phyloP scores from a whole-genome alignment of 139 green algal species.

The Zygnema cylindricum region DNA sequence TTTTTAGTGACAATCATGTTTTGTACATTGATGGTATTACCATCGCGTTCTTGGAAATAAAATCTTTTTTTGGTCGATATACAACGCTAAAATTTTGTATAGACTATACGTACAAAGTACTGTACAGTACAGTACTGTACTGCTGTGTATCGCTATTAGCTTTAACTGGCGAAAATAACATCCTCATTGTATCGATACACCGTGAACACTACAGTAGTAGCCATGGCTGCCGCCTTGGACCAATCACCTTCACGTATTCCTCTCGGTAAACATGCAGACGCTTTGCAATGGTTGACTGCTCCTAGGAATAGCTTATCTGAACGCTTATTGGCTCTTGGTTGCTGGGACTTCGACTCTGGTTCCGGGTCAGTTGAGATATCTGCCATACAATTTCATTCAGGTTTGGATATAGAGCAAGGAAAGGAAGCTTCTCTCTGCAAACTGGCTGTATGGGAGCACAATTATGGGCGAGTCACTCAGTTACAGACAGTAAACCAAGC shows the following conservation, averaged over 20 bases:
- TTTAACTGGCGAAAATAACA: too few species aligned
- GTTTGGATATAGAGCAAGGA: not conserved
- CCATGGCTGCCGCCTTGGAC: not conserved
- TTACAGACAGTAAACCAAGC: not conserved
- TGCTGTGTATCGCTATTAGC: too few species aligned
- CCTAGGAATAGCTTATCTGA: not conserved
- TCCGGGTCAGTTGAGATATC: not conserved
- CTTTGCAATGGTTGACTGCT: not conserved
- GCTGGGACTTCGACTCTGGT: slow-evolving; percentile 20
- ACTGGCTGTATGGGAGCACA: not conserved
- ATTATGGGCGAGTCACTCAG: not conserved
- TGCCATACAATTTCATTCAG: not conserved
- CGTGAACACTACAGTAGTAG: not conserved
- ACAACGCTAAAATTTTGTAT: too few species aligned
- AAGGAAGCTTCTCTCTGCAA: not conserved
- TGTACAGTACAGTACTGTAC: too few species aligned
- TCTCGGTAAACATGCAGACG: not conserved
- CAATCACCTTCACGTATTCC: not conserved
- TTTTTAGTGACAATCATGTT: too few species aligned
- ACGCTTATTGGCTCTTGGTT: not conserved
- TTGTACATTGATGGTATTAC: too few species aligned
- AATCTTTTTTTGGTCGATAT: too few species aligned
- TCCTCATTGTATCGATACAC: too few species aligned
- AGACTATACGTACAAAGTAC: too few species aligned
- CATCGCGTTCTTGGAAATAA: too few species aligned